Evolutionary conservation across 2,329 filamentous ascomycete species (phyloP).

Genomic region (Plenodomus lindquistii): DNA sequence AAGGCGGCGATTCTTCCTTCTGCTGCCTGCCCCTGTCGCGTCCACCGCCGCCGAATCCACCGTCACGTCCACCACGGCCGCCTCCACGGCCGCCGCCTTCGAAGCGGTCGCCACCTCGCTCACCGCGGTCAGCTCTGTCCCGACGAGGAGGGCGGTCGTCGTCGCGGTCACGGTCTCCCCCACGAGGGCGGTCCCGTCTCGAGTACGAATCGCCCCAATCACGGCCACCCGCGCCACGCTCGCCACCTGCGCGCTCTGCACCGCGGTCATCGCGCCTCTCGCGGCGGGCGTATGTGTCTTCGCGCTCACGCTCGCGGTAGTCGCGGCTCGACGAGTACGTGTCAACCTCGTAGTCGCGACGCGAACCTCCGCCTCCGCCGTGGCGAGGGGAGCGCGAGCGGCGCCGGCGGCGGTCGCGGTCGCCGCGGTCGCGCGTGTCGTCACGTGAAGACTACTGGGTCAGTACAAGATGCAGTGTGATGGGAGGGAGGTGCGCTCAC

Average conservation of each 20-base stretch:
- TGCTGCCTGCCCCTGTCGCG: constrained; percentile 61
- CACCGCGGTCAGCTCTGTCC: constrained; percentile 49
- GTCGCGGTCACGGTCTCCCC: constrained; percentile 33
- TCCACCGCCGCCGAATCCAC: constrained; percentile 39
- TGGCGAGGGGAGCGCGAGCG: constrained; percentile 87
- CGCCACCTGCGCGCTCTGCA: background rate
- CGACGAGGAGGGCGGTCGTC: constrained; percentile 41
- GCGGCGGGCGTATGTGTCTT: constrained; percentile 82
- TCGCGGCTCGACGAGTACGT: constrained; percentile 91
- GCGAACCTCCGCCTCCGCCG: constrained; percentile 54
- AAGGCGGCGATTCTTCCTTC: constrained; percentile 73
- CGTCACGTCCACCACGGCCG: constrained; percentile 25
- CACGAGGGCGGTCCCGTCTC: constrained; percentile 38
- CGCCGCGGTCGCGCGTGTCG: constrained; percentile 30
- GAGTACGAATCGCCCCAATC: constrained; percentile 63
- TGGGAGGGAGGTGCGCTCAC: constrained; percentile 35
- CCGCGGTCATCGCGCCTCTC: constrained; percentile 56
- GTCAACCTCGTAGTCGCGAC: constrained; percentile 75
- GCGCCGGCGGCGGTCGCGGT: constrained; percentile 56
- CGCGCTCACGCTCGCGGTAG: constrained; percentile 89
- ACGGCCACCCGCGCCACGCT: constrained; percentile 50
- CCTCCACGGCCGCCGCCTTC: constrained; percentile 39
- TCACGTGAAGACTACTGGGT: constrained; percentile 38
- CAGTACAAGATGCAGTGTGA: constrained; percentile 19
- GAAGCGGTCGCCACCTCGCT: constrained; percentile 55